phyloP scores from a whole-genome alignment of 2,329 filamentous ascomycete genomes.

The Nigrospora sphaerica region DNA sequence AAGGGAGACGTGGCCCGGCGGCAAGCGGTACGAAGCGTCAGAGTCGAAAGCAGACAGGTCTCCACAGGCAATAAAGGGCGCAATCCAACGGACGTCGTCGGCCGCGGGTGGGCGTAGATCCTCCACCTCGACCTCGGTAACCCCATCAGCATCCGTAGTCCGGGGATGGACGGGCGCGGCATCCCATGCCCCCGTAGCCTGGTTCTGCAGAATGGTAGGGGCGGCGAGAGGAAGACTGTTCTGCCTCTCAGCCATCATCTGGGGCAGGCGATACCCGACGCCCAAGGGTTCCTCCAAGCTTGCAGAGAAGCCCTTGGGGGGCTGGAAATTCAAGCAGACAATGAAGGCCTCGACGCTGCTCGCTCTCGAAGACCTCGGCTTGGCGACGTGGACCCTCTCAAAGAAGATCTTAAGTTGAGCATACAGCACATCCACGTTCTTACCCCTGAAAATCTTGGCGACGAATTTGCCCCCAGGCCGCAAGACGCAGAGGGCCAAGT shows the following conservation, averaged over 20 bases:
- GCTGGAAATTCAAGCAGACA: conserved; percentile 83
- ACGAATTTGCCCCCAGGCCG: conserved; percentile 93
- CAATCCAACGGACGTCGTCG: conserved; percentile 68
- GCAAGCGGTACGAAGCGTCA: conserved; percentile 87
- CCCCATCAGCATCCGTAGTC: conserved; percentile 20
- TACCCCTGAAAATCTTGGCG: conserved; percentile 92
- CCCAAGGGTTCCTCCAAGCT: conserved; percentile 71
- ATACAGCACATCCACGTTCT: conserved; percentile 92
- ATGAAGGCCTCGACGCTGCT: conserved; percentile 97
- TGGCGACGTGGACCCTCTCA: conserved; percentile 78
- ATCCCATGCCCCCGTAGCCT: conserved; percentile 36
- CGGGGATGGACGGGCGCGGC: conserved; percentile 9
- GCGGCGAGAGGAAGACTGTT: conserved; percentile 32
- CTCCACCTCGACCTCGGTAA: conserved; percentile 45
- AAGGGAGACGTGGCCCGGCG: conserved; percentile 77
- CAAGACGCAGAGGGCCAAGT: conserved; percentile 86
- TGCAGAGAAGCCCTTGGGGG: conserved; percentile 67
- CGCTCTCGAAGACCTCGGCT: conserved; percentile 88
- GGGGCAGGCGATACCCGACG: conserved; percentile 46
- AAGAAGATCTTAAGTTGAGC: conserved; percentile 93
- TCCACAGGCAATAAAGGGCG: conserved; percentile 93
- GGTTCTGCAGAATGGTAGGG: conserved; percentile 37
- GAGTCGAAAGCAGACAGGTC: conserved; percentile 93
- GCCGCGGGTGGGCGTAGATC: conserved; percentile 28
- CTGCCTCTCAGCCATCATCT: conserved; percentile 39